Evolutionary conservation across 1,284 basidiomycete genomes (phyloP).

Genomic region (Apiotrichum brassicae): DNA sequence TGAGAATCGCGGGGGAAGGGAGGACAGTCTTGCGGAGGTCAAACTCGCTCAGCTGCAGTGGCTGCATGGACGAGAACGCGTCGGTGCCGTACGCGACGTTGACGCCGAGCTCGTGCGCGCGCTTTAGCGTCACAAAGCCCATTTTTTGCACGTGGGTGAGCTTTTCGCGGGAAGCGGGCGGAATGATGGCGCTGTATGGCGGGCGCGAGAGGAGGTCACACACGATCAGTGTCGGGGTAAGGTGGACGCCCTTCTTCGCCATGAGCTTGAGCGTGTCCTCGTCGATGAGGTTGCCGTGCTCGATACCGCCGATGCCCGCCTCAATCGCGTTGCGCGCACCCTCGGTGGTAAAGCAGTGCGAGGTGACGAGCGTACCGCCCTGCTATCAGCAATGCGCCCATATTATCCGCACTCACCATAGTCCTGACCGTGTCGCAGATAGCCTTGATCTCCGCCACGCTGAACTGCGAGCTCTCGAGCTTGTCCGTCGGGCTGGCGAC

Average conservation of each 20-base stretch:
- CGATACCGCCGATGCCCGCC: conserved; percentile 47
- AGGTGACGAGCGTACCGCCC: conserved; percentile 26
- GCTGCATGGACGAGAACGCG: conserved; percentile 10
- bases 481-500: conserved; percentile 37
- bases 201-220: conserved; percentile 15
- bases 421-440: conserved; percentile 50
- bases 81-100: conserved; percentile 24
- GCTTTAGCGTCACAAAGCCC: conserved; percentile 17
- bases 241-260: conserved; percentile 45
- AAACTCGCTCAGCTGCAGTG: conserved; percentile 39
- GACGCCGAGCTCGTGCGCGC: conserved; percentile 29
- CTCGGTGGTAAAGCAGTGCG: conserved; percentile 34
- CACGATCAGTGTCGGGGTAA: conserved; percentile 50
- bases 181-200: conserved; percentile 16
- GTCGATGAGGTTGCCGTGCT: conserved; percentile 49
- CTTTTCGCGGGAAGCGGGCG: conserved; percentile 18
- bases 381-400: neutral
- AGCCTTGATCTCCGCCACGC: conserved; percentile 50
- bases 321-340: conserved; percentile 34
- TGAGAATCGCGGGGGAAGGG: conserved; percentile 44
- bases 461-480: conserved; percentile 52
- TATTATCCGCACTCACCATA: conserved; percentile 37
- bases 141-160: conserved; percentile 16
- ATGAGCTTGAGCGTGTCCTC: conserved; percentile 26
- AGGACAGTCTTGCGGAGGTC: conserved; percentile 48